Base-by-base conservation (phyloP, 2,329 filamentous ascomycete genomes). In the Ilyonectria destructans region DNA sequence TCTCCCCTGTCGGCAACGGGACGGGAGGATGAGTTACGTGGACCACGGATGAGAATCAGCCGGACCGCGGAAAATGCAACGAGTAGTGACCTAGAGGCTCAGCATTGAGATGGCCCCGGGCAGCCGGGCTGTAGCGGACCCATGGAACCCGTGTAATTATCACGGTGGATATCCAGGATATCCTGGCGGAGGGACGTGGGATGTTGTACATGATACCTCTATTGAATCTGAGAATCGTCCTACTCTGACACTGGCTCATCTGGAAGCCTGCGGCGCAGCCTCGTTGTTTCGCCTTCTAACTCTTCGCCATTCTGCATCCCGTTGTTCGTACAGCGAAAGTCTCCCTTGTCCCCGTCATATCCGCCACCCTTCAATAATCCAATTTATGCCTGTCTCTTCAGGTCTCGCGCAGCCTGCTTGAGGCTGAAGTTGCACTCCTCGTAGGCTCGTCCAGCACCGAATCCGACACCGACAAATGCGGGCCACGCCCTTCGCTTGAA, bases 401-500 rank as follows among this genome's bases (percentile, higher is more conserved):
- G 82, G 63, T 89, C 87, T 76, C 84, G 85, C 51, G 88, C 85
- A 40, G 88, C 88, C 80, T 87, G 85, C 84, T 90, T 91, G 77
- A 91, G 81, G 85, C 86, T 92, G 85, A 88, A 93, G 86, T 99
- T 97, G 85, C 96, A 98, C 87, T 99, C 96, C 84, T 99, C 96
- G 87, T 97, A 99, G 66, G 96, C 96, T 79, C 97, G 91, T 78
- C 96, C 96, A 72, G 95, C 95, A 81, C 97, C 96, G 82, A 99
- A 98, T 65, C 96, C 96, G 62, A 96, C 88, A 73, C 96, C 96
- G 74, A 97, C 90, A 81, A 94, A 96, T n/a, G 95, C 96, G 65
- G 96, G 96, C 94, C 96, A 99, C 74, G 96, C 94, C 86, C 96
- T 92, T 84, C 97, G 93, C 89, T 97, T 97, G 90, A 99, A 99